phyloP scores from a whole-genome alignment of 2,329 filamentous ascomycete genomes.

The Fusarium paranaense region DNA sequence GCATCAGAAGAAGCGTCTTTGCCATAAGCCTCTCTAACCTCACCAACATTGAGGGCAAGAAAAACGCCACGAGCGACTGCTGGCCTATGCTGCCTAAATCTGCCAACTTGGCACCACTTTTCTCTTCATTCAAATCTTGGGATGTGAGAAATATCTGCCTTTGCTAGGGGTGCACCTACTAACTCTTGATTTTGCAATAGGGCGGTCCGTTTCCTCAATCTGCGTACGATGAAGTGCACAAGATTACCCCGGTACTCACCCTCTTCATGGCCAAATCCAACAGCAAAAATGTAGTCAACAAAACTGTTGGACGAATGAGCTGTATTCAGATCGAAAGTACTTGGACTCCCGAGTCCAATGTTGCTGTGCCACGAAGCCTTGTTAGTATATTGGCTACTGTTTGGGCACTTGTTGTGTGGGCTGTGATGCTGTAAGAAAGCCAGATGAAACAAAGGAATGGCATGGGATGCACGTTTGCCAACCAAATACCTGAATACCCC shows the following conservation, averaged over 20 bases:
- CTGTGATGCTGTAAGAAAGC: background rate
- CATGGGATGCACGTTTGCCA: background rate
- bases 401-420: background rate
- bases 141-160: background rate
- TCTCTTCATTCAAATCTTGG: background rate
- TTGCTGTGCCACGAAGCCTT: background rate
- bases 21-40: background rate
- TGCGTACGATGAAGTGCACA: background rate
- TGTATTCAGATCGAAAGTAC: constrained; percentile 1
- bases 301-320: background rate
- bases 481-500: background rate
- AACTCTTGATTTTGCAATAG: background rate
- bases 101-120: background rate
- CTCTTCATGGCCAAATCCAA: background rate
- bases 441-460: background rate
- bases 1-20: background rate
- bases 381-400: background rate
- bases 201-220: background rate
- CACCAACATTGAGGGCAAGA: background rate
- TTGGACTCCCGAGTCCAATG: background rate
- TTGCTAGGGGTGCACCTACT: background rate
- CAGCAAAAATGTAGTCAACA: background rate
- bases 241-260: background rate
- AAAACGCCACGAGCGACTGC: background rate
- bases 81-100: constrained; percentile 4